Base-by-base conservation (phyloP, 331 rosid genomes). In the Rosa hybrid region DNA sequence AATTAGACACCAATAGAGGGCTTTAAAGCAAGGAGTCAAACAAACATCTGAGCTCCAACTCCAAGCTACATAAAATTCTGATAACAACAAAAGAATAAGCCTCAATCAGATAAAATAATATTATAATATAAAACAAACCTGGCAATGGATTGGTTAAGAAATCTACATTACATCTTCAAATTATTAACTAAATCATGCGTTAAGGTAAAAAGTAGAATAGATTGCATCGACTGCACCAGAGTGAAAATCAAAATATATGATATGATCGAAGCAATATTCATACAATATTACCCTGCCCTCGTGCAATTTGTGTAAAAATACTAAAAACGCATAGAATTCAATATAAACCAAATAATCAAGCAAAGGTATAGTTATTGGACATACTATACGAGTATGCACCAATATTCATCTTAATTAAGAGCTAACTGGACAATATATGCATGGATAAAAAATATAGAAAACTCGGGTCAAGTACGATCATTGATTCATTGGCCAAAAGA, bases 21-120 rank as follows among this genome's bases (percentile, higher is more conserved):
- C 34, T n/a, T 4, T 53, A 18, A n/a, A 44, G 50, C 27, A 81
- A 75, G 38, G 68, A 82, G 73, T 25, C 81, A 71, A 50, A 77
- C 50, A 82, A 60, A 23, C 77, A 71, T 25, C 59, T 59, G 59
- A 76, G 71, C 78, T 76, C 62, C 56, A 69, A 77, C 20, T 56
- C 74, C 44, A 30, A 34, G 8, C 59, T 11, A 4, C 51, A 34
- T 14, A 49, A 18, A 27, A 64, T 30, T 77, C 38, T 49, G 14
- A 30, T 46, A 64, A 30, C 80, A 77, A 48, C 63, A 48, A 48
- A 63, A 8, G 38, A n/a, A 30, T 18, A 48, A 18, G 67, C 34
- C n/a, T 4, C 2, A n/a, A 13, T 38, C 3, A 7, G 13, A 79
- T 46, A 42, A 12, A 53, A 17, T n/a, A 76, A 34, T 30, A 48